Percentiles rank a stretch among this genome's conserved stretches.
Evolutionary conservation across 2,329 filamentous ascomycete genomes (phyloP).

Genomic region (Phoma sp.): DNA sequence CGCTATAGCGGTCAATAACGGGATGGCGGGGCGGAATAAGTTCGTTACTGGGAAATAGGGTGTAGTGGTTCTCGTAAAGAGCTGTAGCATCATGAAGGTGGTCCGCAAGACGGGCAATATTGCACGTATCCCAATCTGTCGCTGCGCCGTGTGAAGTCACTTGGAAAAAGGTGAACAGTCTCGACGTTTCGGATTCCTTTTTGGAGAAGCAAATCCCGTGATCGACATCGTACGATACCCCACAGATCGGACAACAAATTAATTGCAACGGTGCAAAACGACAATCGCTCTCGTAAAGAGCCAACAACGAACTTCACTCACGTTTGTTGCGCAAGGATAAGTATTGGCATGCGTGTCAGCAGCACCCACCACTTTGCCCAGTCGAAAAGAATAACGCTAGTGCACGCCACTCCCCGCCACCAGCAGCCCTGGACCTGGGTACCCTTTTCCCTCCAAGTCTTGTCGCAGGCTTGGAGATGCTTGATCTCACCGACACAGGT

Average conservation of each 20-base stretch:
- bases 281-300: no score
- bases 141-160: no score
- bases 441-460: neutral
- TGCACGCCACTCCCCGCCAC: slow-evolving; percentile 7
- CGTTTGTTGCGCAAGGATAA: neutral
- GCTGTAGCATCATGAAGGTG: neutral
- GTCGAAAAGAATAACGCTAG: neutral
- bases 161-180: no score
- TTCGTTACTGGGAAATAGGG: slow-evolving; percentile 28
- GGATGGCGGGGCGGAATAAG: slow-evolving; percentile 37
- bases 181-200: no score
- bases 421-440: neutral
- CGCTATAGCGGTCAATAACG: slow-evolving; percentile 47
- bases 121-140: neutral
- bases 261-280: no score
- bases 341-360: slow-evolving; percentile 14
- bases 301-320: no score
- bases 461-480: slow-evolving; percentile 6
- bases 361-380: neutral
- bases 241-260: no score
- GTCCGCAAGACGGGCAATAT: neutral
- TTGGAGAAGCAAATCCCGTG: no score
- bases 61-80: neutral
- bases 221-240: no score
- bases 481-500: slow-evolving; percentile 1